These are phyloP conservation scores for Themeda triandra DNA, from an alignment of 176 grass and related monocot genomes.

Conservation along the genomic window DNA sequence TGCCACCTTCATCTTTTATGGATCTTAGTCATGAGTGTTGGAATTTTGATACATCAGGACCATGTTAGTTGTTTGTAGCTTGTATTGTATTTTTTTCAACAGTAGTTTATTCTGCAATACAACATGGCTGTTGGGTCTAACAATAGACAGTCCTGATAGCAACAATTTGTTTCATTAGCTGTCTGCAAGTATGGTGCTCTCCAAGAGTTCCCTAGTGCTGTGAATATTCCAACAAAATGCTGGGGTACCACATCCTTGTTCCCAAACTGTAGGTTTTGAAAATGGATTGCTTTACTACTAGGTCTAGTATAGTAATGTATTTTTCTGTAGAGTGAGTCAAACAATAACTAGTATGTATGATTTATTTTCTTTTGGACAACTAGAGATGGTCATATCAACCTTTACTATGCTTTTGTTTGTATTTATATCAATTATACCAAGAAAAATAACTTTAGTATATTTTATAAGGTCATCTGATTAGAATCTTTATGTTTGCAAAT, in stretches of 20 bases:
- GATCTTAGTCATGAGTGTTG: slow-evolving; percentile 16
- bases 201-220: not conserved
- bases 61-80: slow-evolving; percentile 35
- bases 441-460: not conserved
- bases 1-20: slow-evolving; percentile 7
- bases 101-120: not conserved
- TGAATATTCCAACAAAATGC: not conserved
- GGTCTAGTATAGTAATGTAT: not conserved
- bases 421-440: not conserved
- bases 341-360: not conserved
- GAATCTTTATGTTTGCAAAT: not conserved
- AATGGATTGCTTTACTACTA: not conserved
- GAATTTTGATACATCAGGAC: not conserved
- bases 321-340: not conserved
- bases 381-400: not conserved
- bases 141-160: not conserved
- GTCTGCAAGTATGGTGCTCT: not conserved
- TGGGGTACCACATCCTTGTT: not conserved
- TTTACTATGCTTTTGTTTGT: not conserved
- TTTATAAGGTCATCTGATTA: not conserved
- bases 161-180: not conserved
- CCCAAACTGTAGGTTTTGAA: not conserved
- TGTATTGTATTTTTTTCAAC: slow-evolving; percentile 3
- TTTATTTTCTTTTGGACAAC: not conserved
- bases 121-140: not conserved